phyloP scores from a whole-genome alignment of 176 grass and related monocot species.

The Oryza coarctata region DNA sequence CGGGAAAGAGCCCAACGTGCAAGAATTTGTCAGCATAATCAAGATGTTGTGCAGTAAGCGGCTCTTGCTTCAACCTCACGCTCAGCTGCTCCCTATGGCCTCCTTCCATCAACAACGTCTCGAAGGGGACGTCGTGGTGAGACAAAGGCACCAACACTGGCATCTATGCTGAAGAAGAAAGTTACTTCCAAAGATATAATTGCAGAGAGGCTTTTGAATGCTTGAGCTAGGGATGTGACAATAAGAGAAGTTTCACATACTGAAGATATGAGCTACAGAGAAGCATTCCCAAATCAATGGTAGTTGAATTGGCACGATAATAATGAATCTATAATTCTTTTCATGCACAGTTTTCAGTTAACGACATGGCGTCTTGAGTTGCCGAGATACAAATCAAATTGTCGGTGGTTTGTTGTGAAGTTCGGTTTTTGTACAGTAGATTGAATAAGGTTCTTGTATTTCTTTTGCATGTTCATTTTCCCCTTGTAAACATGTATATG shows the following conservation, averaged over 20 bases:
- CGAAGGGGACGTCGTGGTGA: constrained; percentile 34
- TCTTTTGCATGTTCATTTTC: background rate
- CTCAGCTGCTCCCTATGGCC: constrained; percentile 59
- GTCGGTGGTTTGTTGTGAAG: background rate
- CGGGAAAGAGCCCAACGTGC: constrained; percentile 55
- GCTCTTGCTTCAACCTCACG: constrained; percentile 82
- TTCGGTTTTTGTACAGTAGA: constrained; percentile 10
- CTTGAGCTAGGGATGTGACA: constrained; percentile 46
- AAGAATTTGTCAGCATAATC: constrained; percentile 78
- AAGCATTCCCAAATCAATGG: constrained; percentile 89
- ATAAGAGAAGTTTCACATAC: constrained; percentile 44
- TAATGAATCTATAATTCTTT: background rate
- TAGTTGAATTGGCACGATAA: constrained; percentile 27
- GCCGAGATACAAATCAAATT: background rate
- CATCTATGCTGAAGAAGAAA: constrained; percentile 95
- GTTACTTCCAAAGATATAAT: constrained; percentile 81
- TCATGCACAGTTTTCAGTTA: background rate
- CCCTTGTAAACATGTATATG: background rate
- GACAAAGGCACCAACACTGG: constrained; percentile 64
- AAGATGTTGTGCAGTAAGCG: constrained; percentile 71
- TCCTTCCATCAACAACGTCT: constrained; percentile 31
- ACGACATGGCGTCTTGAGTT: background rate
- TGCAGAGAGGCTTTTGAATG: constrained; percentile 63
- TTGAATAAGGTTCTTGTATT: constrained; percentile 4
- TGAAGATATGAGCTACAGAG: constrained; percentile 70